Evolutionary conservation across 192 early-diverging fungal species (phyloP), one percentile per base, ranked within the genome.

Genomic region (Backusella psychrophila): DNA sequence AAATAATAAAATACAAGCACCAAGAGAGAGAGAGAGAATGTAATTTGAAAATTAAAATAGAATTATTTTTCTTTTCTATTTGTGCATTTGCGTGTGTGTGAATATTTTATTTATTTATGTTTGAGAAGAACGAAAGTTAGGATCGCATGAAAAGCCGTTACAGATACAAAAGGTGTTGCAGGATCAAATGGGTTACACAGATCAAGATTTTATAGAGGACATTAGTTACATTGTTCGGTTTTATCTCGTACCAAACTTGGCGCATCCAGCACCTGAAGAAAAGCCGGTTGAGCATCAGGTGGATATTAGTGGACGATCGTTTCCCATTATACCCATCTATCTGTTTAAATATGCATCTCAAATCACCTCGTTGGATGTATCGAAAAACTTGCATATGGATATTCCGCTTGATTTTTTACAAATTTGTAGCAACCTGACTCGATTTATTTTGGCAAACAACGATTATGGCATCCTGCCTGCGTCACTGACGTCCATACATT

Each of bases 401-500:
- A 80, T 97, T 17, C 95, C 96, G 14, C 80, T 90, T 38, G 94
- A 96, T 75, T 94, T 97, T 80, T 88, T 92, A 23, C 92, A 94
- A 83, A 86, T 89, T 42, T 93, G 94, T 44, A 87, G 78, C 21
- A 87, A 84, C 33, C 75, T 96, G 39, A 83, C 88, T 15, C 87
- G 90, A 65, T 85, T 97, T 14, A 79, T 86, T 2, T 87, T 97
- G 79, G 81, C 90, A 12, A 85, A 90, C 5, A 95, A 91, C 73
- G 90, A 94, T 66, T 83, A 95, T 52, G 79, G 85, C 39, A 78
- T 85, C 21, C 87, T 95, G 6, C 96, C 95, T 1, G 79, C 78
- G 74, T 90, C 93, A 26, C 80, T 96, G 15, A 85, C 85, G 23
- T 87, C 85, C 52, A 86, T 95, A 7, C 53, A 74, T 29, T 86